These are phyloP conservation scores for Priceomyces castillae DNA, from an alignment of 805 yeast genomes.

Conservation along the genomic window DNA sequence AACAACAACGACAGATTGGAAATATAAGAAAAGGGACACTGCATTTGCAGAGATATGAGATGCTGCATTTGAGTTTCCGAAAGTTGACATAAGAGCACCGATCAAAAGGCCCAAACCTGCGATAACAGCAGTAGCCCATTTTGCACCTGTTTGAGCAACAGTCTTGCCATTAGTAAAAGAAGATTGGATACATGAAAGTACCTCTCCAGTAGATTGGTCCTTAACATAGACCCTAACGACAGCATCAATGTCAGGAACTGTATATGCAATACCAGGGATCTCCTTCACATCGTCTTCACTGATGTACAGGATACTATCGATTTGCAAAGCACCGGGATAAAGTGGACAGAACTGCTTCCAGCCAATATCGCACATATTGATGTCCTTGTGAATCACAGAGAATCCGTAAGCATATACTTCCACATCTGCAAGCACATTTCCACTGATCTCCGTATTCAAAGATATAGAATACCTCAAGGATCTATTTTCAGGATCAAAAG, in stretches of 20 bases:
- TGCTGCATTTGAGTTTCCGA: slow-evolving; percentile 87
- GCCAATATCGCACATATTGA: slow-evolving; percentile 63
- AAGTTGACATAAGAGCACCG: slow-evolving; percentile 78
- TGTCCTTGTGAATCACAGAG: slow-evolving; percentile 51
- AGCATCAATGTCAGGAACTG: slow-evolving; percentile 86
- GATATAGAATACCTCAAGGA: slow-evolving; percentile 68
- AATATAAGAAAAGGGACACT: slow-evolving; percentile 77
- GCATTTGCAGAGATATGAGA: slow-evolving; percentile 87
- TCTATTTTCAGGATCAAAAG: slow-evolving; percentile 67
- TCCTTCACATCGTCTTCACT: slow-evolving; percentile 45
- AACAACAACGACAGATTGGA: slow-evolving; percentile 83
- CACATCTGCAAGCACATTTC: slow-evolving; percentile 64
- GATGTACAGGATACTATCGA: slow-evolving; percentile 66
- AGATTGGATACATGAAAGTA: slow-evolving; percentile 73
- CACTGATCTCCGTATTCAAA: slow-evolving; percentile 64
- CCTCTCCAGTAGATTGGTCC: slow-evolving; percentile 39
- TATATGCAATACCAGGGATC: slow-evolving; percentile 83
- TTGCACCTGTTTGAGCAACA: slow-evolving; percentile 74
- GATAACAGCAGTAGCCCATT: slow-evolving; percentile 91
- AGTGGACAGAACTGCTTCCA: slow-evolving; percentile 92
- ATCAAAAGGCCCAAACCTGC: slow-evolving; percentile 84
- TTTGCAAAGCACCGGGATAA: slow-evolving; percentile 75
- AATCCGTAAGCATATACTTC: slow-evolving; percentile 87
- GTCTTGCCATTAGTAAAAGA: slow-evolving; percentile 75
- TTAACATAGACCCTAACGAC: slow-evolving; percentile 55